Base-by-base conservation (phyloP, 2,329 filamentous ascomycete genomes). In the Aureobasidium sp. region DNA sequence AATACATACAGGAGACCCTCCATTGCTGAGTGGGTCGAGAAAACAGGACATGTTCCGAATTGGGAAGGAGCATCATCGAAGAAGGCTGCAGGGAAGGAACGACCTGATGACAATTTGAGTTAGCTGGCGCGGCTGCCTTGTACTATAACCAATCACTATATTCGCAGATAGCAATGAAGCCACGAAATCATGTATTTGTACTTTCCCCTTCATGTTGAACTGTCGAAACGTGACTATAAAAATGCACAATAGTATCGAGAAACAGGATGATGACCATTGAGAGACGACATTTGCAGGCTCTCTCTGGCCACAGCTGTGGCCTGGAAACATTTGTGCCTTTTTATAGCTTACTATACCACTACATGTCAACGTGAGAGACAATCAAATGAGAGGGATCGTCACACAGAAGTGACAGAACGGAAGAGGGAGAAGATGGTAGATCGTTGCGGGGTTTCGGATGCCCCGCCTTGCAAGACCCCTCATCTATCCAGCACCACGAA, bases 141-240 rank as follows among this genome's bases (percentile, higher is more conserved):
- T 57, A 57, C 27, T 33, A 57, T 44, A 53, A 39, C 31, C 31
- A 29, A 50, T 50, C 8, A 54, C 50, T 42, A 40, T 29, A 42
- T 54, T 54, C 50, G 53, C 35, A 57, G 53, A 57, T 57, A 57
- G 53, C 39, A 57, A 57, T 57, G 53, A 57, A 45, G 53, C 53
- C 44, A 57, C 40, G 53, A 57, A 35, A 31, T 22, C 24, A 29
- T 31, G 3, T 31, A 29, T 29, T 33, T 17, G 42, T 45, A 45
- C 12, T 8, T 33, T 12, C 14, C 19, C 40, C 24, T 24, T 8
- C n/a, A 2, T 44, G 11, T 8, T 4, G 1, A 40, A 22, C 11
- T 11, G 11, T 22, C 5, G n/a, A n/a, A 22, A 4, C 17, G 37
- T 40, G 17, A 15, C 37, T 19, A 5, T 40, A 40, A 17, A 40